Evolutionary conservation across 192 early-diverging fungal species (phyloP).

Genomic region (Dissophora ornata): DNA sequence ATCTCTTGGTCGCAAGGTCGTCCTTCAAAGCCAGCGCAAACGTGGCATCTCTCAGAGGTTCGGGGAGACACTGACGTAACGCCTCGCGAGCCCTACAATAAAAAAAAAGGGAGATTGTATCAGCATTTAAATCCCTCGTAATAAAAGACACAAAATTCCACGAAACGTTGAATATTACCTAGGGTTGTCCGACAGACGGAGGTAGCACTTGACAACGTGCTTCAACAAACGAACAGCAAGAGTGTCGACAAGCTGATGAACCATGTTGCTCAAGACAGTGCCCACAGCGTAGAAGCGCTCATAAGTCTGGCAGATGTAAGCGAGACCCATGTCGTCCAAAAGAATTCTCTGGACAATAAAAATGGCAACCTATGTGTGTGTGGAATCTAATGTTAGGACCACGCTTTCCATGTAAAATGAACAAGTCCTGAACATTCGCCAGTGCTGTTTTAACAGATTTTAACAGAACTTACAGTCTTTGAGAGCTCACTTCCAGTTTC

Average conservation of each 20-base stretch:
- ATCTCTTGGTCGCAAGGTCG: conserved; percentile 90
- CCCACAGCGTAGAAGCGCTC: conserved; percentile 95
- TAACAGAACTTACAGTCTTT: conserved; percentile 79
- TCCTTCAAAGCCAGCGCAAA: conserved; percentile 89
- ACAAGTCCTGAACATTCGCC: no score
- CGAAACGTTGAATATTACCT: conserved; percentile 87
- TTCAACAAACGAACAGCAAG: conserved; percentile 90
- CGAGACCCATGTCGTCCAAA: conserved; percentile 91
- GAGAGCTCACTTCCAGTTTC: conserved; percentile 96
- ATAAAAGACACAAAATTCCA: no score
- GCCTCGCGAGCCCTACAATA: conserved; percentile 82
- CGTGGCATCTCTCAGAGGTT: conserved; percentile 89
- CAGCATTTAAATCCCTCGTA: no score
- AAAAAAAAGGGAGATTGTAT: background rate
- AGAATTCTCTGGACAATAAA: conserved; percentile 99
- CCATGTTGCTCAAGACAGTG: conserved; percentile 93
- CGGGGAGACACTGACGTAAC: conserved; percentile 89
- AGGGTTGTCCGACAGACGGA: conserved; percentile 93
- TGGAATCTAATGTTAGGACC: no score
- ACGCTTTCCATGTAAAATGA: no score
- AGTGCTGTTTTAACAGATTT: no score
- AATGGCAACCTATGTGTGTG: conserved; percentile 91
- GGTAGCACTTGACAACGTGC: conserved; percentile 93
- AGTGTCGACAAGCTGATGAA: conserved; percentile 88
- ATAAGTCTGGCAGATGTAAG: conserved; percentile 90